These are phyloP conservation scores for Marchantia polymorpha DNA, from an alignment of 225 moss, liverwort and hornwort species.

Conservation along the genomic window DNA sequence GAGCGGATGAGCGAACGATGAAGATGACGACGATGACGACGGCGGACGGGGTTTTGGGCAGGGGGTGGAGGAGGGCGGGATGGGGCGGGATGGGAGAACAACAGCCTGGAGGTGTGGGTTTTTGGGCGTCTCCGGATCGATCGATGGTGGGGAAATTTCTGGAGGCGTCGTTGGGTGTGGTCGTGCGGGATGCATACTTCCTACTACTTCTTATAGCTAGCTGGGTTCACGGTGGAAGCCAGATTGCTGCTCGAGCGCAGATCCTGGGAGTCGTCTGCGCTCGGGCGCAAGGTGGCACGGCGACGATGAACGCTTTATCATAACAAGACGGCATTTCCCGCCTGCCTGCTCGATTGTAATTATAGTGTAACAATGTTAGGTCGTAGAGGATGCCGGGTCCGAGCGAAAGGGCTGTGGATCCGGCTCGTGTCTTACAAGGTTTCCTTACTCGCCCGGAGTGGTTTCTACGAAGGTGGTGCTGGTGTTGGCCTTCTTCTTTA, in stretches of 20 bases:
- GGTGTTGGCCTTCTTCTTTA: not conserved
- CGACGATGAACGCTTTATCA: conserved; percentile 8
- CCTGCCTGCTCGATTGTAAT: conserved; percentile 2
- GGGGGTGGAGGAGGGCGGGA: not conserved
- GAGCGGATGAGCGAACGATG: no score
- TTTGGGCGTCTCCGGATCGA: not conserved
- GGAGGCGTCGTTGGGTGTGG: not conserved
- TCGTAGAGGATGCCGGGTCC: not conserved
- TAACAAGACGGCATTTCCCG: conserved; percentile 11
- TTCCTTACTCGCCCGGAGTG: not conserved
- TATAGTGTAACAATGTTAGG: conserved; percentile 14
- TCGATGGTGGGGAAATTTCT: not conserved
- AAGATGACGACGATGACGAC: no score
- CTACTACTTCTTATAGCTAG: not conserved
- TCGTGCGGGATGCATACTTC: not conserved
- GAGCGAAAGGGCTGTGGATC: not conserved
- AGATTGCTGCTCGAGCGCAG: not conserved
- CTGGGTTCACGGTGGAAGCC: not conserved
- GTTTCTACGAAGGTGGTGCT: not conserved
- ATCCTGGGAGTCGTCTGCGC: not conserved
- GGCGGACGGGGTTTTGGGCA: not conserved
- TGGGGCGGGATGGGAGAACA: not conserved
- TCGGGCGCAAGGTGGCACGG: not conserved
- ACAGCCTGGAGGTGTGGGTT: conserved; percentile 12
- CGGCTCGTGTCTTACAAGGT: not conserved